A percentile compares a stretch with the other conserved stretches of the same genome.
Conservation (phyloP, 176 grass and related monocot species). For the Chloris gayana region DNA sequence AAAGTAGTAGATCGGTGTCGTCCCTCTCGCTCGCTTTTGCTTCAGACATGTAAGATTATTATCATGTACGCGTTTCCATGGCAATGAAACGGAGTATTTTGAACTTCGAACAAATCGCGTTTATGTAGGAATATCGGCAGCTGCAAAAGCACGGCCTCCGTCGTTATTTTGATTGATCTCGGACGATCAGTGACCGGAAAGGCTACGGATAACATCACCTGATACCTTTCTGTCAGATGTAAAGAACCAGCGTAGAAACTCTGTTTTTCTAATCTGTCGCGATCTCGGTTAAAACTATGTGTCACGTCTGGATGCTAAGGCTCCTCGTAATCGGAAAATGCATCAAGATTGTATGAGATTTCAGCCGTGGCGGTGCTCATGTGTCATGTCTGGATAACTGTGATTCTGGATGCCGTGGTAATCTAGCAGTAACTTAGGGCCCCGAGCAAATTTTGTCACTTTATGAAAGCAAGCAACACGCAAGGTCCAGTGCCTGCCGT, state of each 20-base stretch:
- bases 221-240: not conserved
- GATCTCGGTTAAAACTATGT: not conserved
- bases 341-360: not conserved
- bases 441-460: not conserved
- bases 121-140: not conserved
- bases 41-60: conserved; percentile 11
- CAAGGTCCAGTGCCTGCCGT: not conserved
- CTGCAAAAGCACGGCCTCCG: too few species aligned
- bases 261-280: not conserved
- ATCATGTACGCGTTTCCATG: conserved; percentile 14
- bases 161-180: not conserved
- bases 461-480: not conserved
- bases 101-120: not conserved
- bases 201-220: too few species aligned
- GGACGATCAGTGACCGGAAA: not conserved
- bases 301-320: too few species aligned
- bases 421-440: not conserved
- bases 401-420: not conserved
- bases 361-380: not conserved
- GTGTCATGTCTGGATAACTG: not conserved
- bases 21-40: not conserved
- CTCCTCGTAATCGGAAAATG: not conserved
- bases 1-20: too few species aligned
- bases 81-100: not conserved
- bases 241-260: too few species aligned